These are phyloP conservation scores for Metschnikowia baotianmanensis DNA, from an alignment of 805 yeast species.

Conservation along the genomic window DNA sequence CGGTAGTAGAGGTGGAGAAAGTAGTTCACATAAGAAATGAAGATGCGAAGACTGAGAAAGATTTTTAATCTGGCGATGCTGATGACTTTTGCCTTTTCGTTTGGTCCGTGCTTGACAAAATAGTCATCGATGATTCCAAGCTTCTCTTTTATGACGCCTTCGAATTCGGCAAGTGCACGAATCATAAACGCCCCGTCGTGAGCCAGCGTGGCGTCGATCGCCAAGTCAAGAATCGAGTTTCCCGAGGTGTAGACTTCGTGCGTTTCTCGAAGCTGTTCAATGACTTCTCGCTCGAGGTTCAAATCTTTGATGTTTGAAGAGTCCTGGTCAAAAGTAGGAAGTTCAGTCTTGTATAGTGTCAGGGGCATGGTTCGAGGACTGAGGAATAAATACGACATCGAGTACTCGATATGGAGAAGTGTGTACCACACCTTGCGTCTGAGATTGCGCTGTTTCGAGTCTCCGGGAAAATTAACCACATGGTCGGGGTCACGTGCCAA, in stretches of 20 bases:
- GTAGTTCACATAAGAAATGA: constrained; percentile 18
- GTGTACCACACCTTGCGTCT: constrained; percentile 19
- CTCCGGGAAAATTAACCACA: constrained; percentile 7
- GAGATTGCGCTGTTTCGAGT: constrained; percentile 13
- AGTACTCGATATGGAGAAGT: constrained; percentile 15
- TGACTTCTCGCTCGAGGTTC: constrained; percentile 10
- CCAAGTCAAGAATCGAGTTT: constrained; percentile 11
- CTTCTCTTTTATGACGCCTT: constrained; percentile 4
- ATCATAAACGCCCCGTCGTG: constrained; percentile 9
- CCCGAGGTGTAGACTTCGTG: constrained; percentile 8
- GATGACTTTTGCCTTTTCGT: neutral
- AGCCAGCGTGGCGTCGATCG: constrained; percentile 6
- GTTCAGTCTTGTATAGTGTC: constrained; percentile 10
- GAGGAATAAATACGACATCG: constrained; percentile 12
- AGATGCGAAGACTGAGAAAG: constrained; percentile 9
- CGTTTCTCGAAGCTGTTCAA: constrained; percentile 6
- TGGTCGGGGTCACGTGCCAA: constrained; percentile 19
- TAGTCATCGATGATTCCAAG: constrained; percentile 14
- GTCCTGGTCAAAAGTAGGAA: constrained; percentile 11
- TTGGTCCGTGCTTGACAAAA: constrained; percentile 1
- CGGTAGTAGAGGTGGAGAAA: constrained; percentile 22
- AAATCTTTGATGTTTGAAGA: constrained; percentile 13
- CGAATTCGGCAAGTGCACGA: constrained; percentile 13
- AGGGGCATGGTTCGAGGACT: constrained; percentile 11
- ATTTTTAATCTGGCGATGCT: constrained; percentile 1